phyloP scores from a whole-genome alignment of 2,329 filamentous ascomycete species.

The Drechslera avenae region DNA sequence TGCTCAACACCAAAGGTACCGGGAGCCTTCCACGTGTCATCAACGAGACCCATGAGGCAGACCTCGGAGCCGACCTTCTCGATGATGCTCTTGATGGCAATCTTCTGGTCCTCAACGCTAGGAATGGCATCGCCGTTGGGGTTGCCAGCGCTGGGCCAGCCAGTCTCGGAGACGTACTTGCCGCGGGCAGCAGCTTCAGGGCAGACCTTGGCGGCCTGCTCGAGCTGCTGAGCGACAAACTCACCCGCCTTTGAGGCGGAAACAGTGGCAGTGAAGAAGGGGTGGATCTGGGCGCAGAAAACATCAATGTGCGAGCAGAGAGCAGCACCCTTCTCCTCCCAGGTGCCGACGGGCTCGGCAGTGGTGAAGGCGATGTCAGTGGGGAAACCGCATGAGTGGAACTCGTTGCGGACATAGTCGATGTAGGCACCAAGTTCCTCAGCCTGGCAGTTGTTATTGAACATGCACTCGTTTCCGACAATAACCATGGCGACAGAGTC shows the following conservation, averaged over 20 bases:
- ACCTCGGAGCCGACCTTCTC: constrained; percentile 68
- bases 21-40: constrained; percentile 81
- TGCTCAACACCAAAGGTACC: constrained; percentile 76
- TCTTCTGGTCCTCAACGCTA: constrained; percentile 67
- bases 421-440: constrained; percentile 73
- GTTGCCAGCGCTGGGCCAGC: constrained; percentile 77
- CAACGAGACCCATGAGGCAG: constrained; percentile 79
- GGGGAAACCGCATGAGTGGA: constrained; percentile 69
- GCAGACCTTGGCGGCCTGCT: constrained; percentile 73
- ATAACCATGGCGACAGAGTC: constrained; percentile 79
- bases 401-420: constrained; percentile 65
- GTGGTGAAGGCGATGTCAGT: constrained; percentile 72
- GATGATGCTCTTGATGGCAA: constrained; percentile 74
- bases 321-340: constrained; percentile 64
- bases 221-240: constrained; percentile 77
- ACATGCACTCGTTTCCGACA: constrained; percentile 89
- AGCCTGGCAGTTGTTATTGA: constrained; percentile 71
- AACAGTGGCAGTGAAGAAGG: constrained; percentile 84
- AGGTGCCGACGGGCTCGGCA: constrained; percentile 81
- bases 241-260: constrained; percentile 69
- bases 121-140: constrained; percentile 76
- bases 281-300: constrained; percentile 85
- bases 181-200: constrained; percentile 61
- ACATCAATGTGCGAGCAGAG: constrained; percentile 80
- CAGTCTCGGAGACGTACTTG: constrained; percentile 85